Percentiles rank a stretch among this genome's conserved stretches.
phyloP scores from a whole-genome alignment of 2,329 filamentous ascomycete genomes.

The Elsinoe ampelina region DNA sequence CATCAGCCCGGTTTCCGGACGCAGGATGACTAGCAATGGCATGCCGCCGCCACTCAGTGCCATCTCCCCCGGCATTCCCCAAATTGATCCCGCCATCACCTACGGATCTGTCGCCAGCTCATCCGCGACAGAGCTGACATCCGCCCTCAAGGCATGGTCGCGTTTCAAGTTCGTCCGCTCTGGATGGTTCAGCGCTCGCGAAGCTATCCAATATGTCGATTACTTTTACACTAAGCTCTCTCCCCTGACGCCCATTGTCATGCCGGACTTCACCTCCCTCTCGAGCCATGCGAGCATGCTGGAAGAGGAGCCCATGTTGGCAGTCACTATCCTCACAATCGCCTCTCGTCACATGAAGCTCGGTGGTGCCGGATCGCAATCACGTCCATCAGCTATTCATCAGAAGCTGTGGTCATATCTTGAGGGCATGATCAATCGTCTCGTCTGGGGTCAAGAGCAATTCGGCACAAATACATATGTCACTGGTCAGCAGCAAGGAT shows the following conservation, averaged over 20 bases:
- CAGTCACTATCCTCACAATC: slow-evolving; percentile 84
- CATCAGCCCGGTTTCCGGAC: background rate
- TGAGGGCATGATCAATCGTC: slow-evolving; percentile 86
- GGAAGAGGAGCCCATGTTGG: slow-evolving; percentile 84
- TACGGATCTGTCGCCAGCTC: slow-evolving; percentile 24
- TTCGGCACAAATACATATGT: slow-evolving; percentile 83
- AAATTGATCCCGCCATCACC: slow-evolving; percentile 20
- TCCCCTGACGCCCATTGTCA: slow-evolving; percentile 85
- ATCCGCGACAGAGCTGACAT: slow-evolving; percentile 24
- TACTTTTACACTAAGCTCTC: slow-evolving; percentile 93
- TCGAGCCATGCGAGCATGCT: slow-evolving; percentile 69
- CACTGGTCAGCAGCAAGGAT: slow-evolving; percentile 57
- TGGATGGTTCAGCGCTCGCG: slow-evolving; percentile 89
- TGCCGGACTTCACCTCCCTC: slow-evolving; percentile 80
- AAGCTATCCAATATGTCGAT: slow-evolving; percentile 87
- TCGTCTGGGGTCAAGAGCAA: slow-evolving; percentile 92
- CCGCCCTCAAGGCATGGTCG: slow-evolving; percentile 79
- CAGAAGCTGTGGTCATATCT: slow-evolving; percentile 93
- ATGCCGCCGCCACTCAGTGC: slow-evolving; percentile 9
- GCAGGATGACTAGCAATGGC: slow-evolving; percentile 5
- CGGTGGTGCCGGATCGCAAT: slow-evolving; percentile 68
- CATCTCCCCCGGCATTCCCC: slow-evolving; percentile 12
- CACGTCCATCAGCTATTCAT: slow-evolving; percentile 82
- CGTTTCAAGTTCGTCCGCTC: slow-evolving; percentile 90
- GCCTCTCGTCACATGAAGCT: slow-evolving; percentile 78